Base-by-base conservation (phyloP, 768 basidiomycete genomes). In the Harrya chromipes region DNA sequence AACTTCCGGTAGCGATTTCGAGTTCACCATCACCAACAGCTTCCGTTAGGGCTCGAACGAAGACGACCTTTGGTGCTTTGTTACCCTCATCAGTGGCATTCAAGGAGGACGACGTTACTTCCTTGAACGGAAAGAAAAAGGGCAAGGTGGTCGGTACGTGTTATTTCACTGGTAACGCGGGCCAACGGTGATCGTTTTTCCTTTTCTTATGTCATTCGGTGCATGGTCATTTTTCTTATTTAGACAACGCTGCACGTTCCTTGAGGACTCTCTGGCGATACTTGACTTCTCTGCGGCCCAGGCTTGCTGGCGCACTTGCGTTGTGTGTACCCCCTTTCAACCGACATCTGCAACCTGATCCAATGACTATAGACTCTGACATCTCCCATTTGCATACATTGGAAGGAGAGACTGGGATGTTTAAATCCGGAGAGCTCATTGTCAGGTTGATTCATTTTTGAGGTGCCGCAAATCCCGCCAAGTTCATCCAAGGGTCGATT, bases 261-360 rank as follows among this genome's bases (percentile, higher is more conserved):
- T 74, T 95, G n/a, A 94, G 97, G 65, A 85, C 87, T 0, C 79
- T 99, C 5, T 77, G 92, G 54, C 81, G 85, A 11, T 98, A 93
- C 64, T 80, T 98, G 7, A 83, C 91, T 2, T 93, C 97, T 60
- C 82, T 91, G 11, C 82, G 97, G 12, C 93, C 90, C 11, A 94
- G 94, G 63, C 77, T 97, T 33, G 78, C 73, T 2, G 85, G 84
- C 6, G 90, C 90, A 0, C 81, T 97, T n/a, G n/a, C n/a, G n/a
- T n/a, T n/a, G n/a, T n/a, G n/a, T n/a, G n/a, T n/a, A n/a, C n/a
- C n/a, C n/a, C n/a, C n/a, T n/a, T n/a, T n/a, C n/a, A n/a, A n/a
- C n/a, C n/a, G n/a, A n/a, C n/a, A n/a, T n/a, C n/a, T n/a, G n/a
- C n/a, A n/a, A n/a, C n/a, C n/a, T n/a, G n/a, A n/a, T n/a, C n/a